Percentiles rank a stretch among this genome's conserved stretches.
Conservation (phyloP, 2,329 filamentous ascomycete species). For the Xylariomycetidae sp. region DNA sequence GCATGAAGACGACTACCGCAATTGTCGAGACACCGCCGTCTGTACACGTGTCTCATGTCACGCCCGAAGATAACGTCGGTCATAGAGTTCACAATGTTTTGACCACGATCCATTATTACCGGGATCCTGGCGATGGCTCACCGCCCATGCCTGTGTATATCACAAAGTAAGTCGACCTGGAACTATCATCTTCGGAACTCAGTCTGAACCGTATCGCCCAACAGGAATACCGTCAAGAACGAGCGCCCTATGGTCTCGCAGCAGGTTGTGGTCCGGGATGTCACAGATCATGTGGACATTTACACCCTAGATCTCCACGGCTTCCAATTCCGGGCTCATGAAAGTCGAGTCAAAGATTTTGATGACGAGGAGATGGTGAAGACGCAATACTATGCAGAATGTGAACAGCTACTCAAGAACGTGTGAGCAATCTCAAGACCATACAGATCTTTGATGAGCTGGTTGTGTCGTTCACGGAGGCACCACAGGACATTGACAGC, state of each 20-base stretch:
- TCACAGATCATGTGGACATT: slow-evolving; percentile 34
- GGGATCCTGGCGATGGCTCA: slow-evolving; percentile 24
- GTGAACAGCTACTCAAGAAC: slow-evolving; percentile 60
- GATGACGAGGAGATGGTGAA: slow-evolving; percentile 56
- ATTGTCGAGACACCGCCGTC: background rate
- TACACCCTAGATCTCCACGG: slow-evolving; percentile 38
- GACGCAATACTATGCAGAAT: slow-evolving; percentile 66
- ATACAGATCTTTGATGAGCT: too few relatives aligned
- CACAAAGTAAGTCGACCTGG: slow-evolving; percentile 15
- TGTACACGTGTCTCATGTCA: too few relatives aligned
- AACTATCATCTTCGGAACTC: background rate
- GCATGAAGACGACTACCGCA: background rate
- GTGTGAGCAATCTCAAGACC: slow-evolving; percentile 22
- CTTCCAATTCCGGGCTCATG: slow-evolving; percentile 34
- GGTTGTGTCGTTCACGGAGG: too few relatives aligned
- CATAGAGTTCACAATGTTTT: slow-evolving; percentile 14
- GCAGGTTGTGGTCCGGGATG: slow-evolving; percentile 37
- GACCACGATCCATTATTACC: slow-evolving; percentile 24
- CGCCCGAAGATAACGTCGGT: too few relatives aligned
- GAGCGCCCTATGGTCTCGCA: slow-evolving; percentile 40
- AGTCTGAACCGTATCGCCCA: slow-evolving; percentile 4
- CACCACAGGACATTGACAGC: too few relatives aligned
- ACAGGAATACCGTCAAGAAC: slow-evolving; percentile 25
- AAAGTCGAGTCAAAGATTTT: slow-evolving; percentile 26
- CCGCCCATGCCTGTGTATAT: slow-evolving; percentile 22